These are phyloP conservation scores for Dujonia santamariae DNA, from an alignment of 1,139 yeast species.

Conservation along the genomic window DNA sequence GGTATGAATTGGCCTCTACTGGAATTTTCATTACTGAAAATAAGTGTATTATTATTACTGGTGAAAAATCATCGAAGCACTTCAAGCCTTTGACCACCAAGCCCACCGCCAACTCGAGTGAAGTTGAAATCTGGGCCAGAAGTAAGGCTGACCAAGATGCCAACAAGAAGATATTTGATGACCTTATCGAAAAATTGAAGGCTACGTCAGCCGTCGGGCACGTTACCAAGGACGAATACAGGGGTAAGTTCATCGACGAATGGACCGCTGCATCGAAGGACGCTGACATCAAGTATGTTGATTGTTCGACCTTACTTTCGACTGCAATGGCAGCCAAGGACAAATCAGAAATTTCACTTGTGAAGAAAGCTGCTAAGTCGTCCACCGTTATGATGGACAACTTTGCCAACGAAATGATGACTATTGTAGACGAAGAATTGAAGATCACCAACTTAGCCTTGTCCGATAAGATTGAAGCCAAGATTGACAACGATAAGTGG, in stretches of 20 bases:
- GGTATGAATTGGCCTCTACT: constrained; percentile 94
- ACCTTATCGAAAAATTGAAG: constrained; percentile 52
- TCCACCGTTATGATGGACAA: constrained; percentile 79
- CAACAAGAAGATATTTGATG: constrained; percentile 65
- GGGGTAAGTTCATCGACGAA: constrained; percentile 81
- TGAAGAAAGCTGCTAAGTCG: constrained; percentile 73
- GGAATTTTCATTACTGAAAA: constrained; percentile 63
- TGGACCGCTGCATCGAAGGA: constrained; percentile 62
- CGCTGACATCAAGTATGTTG: constrained; percentile 43
- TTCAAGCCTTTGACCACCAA: constrained; percentile 50
- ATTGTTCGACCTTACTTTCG: constrained; percentile 53
- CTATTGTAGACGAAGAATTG: constrained; percentile 81
- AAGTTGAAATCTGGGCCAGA: constrained; percentile 71
- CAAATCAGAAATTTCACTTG: constrained; percentile 64
- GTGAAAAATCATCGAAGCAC: constrained; percentile 85
- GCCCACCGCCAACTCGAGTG: constrained; percentile 36
- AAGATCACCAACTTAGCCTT: constrained; percentile 71
- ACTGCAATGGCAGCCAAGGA: constrained; percentile 72
- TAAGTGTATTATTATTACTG: constrained; percentile 67
- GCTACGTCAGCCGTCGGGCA: constrained; percentile 50
- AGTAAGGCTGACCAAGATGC: constrained; percentile 57
- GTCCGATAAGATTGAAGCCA: constrained; percentile 74
- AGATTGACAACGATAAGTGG: constrained; percentile 75
- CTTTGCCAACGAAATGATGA: constrained; percentile 86
- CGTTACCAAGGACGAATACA: constrained; percentile 68